Percentiles rank a stretch among this genome's conserved stretches.
Conservation (phyloP, 1,139 yeast genomes). For the Kodamaea anthophila region DNA sequence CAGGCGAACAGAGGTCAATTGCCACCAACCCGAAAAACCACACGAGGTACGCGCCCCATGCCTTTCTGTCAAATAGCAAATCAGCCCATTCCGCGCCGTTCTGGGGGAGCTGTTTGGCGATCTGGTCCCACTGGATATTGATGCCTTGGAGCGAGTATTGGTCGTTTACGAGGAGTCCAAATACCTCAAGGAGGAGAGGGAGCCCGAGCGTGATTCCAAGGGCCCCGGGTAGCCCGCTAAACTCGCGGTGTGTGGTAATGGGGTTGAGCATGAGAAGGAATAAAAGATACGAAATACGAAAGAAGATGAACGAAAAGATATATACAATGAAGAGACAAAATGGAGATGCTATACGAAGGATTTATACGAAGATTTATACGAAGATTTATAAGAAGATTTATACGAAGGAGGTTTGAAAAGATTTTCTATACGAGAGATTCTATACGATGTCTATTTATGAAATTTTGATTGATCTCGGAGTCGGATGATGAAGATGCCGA, state of each 20-base stretch:
- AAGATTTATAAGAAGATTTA: background rate
- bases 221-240: constrained; percentile 75
- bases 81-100: constrained; percentile 20
- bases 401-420: too few species aligned
- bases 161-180: constrained; percentile 56
- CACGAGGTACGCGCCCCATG: constrained; percentile 59
- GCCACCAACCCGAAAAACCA: constrained; percentile 70
- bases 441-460: too few species aligned
- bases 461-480: too few species aligned
- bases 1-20: constrained; percentile 70
- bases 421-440: too few species aligned
- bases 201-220: constrained; percentile 57
- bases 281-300: constrained; percentile 2
- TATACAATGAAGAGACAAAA: too few species aligned
- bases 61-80: constrained; percentile 30
- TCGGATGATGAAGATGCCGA: too few species aligned
- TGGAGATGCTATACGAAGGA: background rate
- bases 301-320: constrained; percentile 1
- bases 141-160: constrained; percentile 48
- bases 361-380: background rate
- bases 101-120: constrained; percentile 24
- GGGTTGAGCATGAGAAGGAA: constrained; percentile 50
- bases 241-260: constrained; percentile 61
- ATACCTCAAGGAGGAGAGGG: constrained; percentile 54
- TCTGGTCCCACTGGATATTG: constrained; percentile 31